A percentile compares a stretch with the other conserved stretches of the same genome.
phyloP scores from a whole-genome alignment of 1,284 basidiomycete genomes.

The Fomitiporia mediterranea region DNA sequence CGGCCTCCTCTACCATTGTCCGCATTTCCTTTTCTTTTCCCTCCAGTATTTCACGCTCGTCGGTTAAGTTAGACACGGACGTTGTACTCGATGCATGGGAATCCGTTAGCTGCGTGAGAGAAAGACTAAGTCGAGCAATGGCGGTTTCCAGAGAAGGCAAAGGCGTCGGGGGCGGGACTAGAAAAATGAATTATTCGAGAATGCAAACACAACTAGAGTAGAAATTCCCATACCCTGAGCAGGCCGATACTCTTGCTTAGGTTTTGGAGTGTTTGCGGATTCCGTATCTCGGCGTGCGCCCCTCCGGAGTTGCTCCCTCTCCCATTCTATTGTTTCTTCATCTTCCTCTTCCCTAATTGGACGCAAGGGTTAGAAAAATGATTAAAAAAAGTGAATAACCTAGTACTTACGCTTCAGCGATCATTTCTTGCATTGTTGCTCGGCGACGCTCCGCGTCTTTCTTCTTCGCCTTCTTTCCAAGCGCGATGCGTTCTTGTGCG shows the following conservation, averaged over 20 bases:
- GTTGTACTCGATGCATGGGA: slow-evolving; percentile 68
- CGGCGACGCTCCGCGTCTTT: slow-evolving; percentile 66
- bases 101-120: slow-evolving; percentile 61
- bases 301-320: slow-evolving; percentile 78
- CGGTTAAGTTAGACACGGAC: slow-evolving; percentile 54
- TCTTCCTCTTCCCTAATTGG: slow-evolving; percentile 69
- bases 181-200: slow-evolving; percentile 21
- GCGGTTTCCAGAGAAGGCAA: slow-evolving; percentile 56
- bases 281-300: slow-evolving; percentile 50
- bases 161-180: slow-evolving; percentile 58
- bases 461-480: slow-evolving; percentile 83
- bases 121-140: slow-evolving; percentile 53
- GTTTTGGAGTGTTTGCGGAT: slow-evolving; percentile 30
- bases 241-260: slow-evolving; percentile 64
- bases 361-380: slow-evolving; percentile 14
- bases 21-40: slow-evolving; percentile 76
- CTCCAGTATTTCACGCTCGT: slow-evolving; percentile 70
- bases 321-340: slow-evolving; percentile 90
- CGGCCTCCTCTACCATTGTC: slow-evolving; percentile 72
- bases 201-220: background rate
- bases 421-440: slow-evolving; percentile 81
- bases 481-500: slow-evolving; percentile 78
- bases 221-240: slow-evolving; percentile 58
- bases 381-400: slow-evolving; percentile 19
- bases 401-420: slow-evolving; percentile 71